phyloP scores from a whole-genome alignment of 208 protist species.

The Novymonas esmeraldas region DNA sequence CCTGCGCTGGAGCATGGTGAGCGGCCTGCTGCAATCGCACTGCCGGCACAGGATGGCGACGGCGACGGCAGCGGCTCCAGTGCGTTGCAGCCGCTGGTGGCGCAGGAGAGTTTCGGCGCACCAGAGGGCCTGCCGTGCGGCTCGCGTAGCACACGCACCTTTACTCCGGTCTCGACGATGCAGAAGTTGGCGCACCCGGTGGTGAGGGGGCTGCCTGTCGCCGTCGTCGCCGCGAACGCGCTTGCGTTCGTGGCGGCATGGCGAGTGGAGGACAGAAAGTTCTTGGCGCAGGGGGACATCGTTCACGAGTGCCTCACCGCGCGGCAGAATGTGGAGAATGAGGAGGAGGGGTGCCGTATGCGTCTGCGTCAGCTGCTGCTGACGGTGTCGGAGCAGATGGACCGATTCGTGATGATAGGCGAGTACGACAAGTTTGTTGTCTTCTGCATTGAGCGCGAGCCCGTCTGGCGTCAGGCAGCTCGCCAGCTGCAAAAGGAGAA shows the following conservation, averaged over 20 bases:
- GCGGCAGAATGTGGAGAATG: slow-evolving; percentile 14
- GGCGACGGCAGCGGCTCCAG: not conserved
- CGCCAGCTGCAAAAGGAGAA: slow-evolving; percentile 33
- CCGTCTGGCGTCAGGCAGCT: slow-evolving; percentile 48
- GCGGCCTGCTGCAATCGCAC: too few species aligned
- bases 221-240: slow-evolving; percentile 18
- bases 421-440: slow-evolving; percentile 47
- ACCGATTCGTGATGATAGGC: slow-evolving; percentile 22
- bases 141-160: slow-evolving; percentile 7
- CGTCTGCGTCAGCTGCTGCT: slow-evolving; percentile 32
- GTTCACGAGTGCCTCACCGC: slow-evolving; percentile 27
- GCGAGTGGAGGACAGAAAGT: slow-evolving; percentile 8
- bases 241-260: slow-evolving; percentile 29
- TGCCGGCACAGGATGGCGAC: too few species aligned
- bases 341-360: slow-evolving; percentile 36
- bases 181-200: slow-evolving; percentile 8
- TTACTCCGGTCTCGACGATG: slow-evolving; percentile 14
- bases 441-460: slow-evolving; percentile 46
- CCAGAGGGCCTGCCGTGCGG: not conserved
- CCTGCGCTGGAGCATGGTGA: not conserved
- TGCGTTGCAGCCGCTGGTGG: not conserved
- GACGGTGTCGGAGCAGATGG: slow-evolving; percentile 27
- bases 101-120: not conserved
- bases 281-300: slow-evolving; percentile 26
- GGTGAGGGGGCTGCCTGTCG: not conserved